These are phyloP conservation scores for Pythium plurisporium DNA, from an alignment of 352 stramenopile genomes.

Conservation along the genomic window DNA sequence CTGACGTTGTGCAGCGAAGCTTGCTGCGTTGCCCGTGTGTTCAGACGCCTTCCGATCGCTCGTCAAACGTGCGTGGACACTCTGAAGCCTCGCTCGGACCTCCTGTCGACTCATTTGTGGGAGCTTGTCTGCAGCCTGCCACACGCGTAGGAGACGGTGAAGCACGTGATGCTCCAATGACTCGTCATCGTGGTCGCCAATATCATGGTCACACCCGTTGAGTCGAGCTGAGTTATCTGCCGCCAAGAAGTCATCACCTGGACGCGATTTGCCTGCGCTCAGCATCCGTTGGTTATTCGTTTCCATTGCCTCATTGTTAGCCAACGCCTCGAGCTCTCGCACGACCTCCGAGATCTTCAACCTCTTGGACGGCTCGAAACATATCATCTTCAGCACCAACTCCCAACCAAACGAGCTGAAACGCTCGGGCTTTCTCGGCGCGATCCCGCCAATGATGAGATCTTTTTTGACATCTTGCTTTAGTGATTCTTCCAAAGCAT, in stretches of 20 bases:
- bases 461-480: background rate
- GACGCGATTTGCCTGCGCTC: too few relatives aligned
- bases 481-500: background rate
- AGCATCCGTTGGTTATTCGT: background rate
- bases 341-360: conserved; percentile 9
- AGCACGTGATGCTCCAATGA: background rate
- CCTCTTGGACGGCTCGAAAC: background rate
- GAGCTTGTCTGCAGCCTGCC: background rate
- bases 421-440: background rate
- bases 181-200: background rate
- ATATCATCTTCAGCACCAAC: conserved; percentile 2
- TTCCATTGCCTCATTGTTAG: background rate
- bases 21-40: background rate
- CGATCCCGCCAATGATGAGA: background rate
- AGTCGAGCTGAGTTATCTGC: too few relatives aligned
- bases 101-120: background rate
- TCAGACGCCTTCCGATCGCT: too few relatives aligned
- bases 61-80: background rate
- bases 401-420: background rate
- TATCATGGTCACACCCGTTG: background rate
- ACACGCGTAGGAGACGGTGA: background rate
- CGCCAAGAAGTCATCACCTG: too few relatives aligned
- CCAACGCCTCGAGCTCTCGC: background rate
- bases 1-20: background rate
- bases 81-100: background rate